Evolutionary conservation across 371 early-diverging fungal species (phyloP).

Genomic region (Mortierella polycephala): DNA sequence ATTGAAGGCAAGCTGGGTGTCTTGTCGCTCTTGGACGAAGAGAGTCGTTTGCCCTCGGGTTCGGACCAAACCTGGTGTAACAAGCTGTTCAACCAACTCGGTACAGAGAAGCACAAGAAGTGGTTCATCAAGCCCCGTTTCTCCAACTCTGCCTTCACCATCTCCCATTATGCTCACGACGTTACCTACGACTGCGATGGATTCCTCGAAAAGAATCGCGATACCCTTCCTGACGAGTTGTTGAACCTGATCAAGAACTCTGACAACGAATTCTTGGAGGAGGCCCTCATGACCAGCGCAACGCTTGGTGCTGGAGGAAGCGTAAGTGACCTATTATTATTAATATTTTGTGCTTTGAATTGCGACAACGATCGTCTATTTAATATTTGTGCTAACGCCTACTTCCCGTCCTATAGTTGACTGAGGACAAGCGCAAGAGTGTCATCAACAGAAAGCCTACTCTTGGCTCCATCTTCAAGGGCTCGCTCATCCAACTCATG

Average conservation of each 20-base stretch:
- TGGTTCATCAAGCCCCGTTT: slow-evolving; percentile 94
- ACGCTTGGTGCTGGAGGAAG: slow-evolving; percentile 47
- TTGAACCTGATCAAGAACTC: slow-evolving; percentile 75
- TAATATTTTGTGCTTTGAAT: slow-evolving; percentile 3
- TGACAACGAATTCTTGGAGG: slow-evolving; percentile 79
- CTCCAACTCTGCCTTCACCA: slow-evolving; percentile 80
- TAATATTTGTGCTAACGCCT: slow-evolving; percentile 71
- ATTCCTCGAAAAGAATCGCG: slow-evolving; percentile 99
- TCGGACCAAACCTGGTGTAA: slow-evolving; percentile 84
- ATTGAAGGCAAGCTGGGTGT: slow-evolving; percentile 98
- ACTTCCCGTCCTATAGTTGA: slow-evolving; percentile 57
- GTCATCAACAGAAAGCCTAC: slow-evolving; percentile 83
- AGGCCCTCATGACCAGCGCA: slow-evolving; percentile 72
- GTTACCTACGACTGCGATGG: slow-evolving; percentile 93
- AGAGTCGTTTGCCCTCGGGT: slow-evolving; percentile 90
- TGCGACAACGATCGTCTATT: neutral
- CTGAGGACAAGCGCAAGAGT: slow-evolving; percentile 62
- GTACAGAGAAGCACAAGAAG: slow-evolving; percentile 70
- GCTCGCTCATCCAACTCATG: slow-evolving; percentile 92
- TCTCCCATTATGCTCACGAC: slow-evolving; percentile 93
- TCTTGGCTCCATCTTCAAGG: slow-evolving; percentile 87
- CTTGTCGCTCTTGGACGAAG: slow-evolving; percentile 96
- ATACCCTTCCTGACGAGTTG: slow-evolving; percentile 96
- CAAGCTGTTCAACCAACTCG: slow-evolving; percentile 87
- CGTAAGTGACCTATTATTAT: slow-evolving; percentile 13